These are phyloP conservation scores for Selaginella tamariscina DNA, from an alignment of 75 land plant genomes.

Conservation along the genomic window DNA sequence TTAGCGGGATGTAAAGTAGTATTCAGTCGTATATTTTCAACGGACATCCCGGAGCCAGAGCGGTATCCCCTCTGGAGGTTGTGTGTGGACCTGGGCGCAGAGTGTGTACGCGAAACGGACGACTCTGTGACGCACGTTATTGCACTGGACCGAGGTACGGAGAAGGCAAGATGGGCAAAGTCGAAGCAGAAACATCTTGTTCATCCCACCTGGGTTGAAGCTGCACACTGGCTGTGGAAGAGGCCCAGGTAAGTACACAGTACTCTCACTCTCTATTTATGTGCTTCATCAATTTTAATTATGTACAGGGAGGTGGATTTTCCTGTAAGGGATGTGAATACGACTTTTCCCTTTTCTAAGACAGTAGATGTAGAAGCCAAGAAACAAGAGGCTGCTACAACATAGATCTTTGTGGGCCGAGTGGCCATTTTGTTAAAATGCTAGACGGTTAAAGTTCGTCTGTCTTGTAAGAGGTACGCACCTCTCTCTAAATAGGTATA, in stretches of 20 bases:
- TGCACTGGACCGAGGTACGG: constrained; percentile 1
- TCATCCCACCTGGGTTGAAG: neutral
- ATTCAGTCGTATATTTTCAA: neutral
- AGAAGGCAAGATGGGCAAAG: constrained; percentile 8
- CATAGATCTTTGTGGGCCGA: too few species aligned
- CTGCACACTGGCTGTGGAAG: neutral
- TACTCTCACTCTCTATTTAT: too few species aligned
- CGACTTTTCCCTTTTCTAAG: neutral
- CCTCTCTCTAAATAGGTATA: too few species aligned
- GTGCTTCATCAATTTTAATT: too few species aligned
- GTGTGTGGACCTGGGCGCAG: neutral
- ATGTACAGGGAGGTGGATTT: neutral
- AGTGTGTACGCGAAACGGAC: neutral
- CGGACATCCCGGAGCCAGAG: neutral
- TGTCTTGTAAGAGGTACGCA: too few species aligned
- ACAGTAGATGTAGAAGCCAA: neutral
- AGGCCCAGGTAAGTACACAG: neutral
- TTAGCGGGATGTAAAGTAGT: neutral
- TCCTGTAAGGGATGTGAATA: neutral
- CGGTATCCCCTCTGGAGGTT: neutral
- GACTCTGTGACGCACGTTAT: neutral
- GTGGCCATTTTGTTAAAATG: too few species aligned
- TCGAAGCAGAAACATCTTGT: neutral
- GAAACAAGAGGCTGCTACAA: neutral
- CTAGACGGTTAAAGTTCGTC: too few species aligned